phyloP scores from a whole-genome alignment of 1,139 yeast species.

The Nadsonia commutata region DNA sequence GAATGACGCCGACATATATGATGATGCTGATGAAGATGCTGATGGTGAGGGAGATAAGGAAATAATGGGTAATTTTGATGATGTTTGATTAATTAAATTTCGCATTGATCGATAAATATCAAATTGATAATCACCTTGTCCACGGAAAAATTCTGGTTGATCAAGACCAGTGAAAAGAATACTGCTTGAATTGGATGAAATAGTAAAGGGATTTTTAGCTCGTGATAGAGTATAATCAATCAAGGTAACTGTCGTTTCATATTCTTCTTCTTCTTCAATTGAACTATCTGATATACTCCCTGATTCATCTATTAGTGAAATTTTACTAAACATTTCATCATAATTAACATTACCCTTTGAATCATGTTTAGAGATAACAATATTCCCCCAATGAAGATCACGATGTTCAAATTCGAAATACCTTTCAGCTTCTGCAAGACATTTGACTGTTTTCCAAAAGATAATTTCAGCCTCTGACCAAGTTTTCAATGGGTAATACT shows the following conservation, averaged over 20 bases:
- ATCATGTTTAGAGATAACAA: conserved; percentile 20
- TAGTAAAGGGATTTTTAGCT: conserved; percentile 13
- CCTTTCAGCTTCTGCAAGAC: conserved; percentile 36
- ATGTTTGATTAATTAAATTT: conserved; percentile 12
- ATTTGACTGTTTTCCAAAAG: conserved; percentile 37
- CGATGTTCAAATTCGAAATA: conserved; percentile 47
- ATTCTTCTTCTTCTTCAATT: conserved; percentile 3
- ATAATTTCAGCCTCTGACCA: conserved; percentile 41
- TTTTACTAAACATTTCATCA: conserved; percentile 5
- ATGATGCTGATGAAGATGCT: conserved; percentile 7
- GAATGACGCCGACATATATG: conserved; percentile 5
- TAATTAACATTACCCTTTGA: conserved; percentile 1
- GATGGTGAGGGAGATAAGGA: conserved; percentile 1
- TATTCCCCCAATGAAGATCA: conserved; percentile 52
- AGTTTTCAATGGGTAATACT: conserved; percentile 27
- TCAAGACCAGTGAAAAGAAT: conserved; percentile 24
- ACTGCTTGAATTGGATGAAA: conserved; percentile 11
- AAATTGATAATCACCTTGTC: conserved; percentile 37
- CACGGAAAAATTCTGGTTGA: conserved; percentile 38
- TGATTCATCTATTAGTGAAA: not conserved
- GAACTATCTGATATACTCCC: conserved; percentile 2
- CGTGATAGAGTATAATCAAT: conserved; percentile 45
- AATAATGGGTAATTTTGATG: conserved; percentile 1
- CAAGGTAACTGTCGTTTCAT: conserved; percentile 27
- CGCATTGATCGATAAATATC: conserved; percentile 38